Evolutionary conservation across 2,329 filamentous ascomycete genomes (phyloP), one percentile per base, ranked within the genome.

Genomic region (Aspergillus udagawae): DNA sequence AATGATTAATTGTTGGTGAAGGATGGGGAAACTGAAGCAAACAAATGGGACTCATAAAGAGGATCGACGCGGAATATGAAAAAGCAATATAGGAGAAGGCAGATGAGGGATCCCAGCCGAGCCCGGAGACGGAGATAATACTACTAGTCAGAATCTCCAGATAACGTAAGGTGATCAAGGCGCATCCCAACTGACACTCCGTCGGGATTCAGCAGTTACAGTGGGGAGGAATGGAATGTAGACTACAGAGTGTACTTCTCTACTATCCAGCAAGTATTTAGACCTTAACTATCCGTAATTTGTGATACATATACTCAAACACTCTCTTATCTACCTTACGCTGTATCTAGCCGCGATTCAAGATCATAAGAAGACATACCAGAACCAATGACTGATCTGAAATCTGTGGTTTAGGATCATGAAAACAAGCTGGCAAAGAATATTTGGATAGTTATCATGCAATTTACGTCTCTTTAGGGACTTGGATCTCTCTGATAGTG

Each of bases 71-170:
- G 27, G 23, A 47, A 47, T 10, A 47, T 47, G 44, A 47, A 47
- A 47, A 47, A 23, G 44, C 21, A 23, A 47, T 47, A 47, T 27
- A 47, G 44, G 44, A 56, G 25, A 53, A 54, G 52, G 49, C n/a
- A 10, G 48, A 21, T n/a, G 10, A 55, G 48, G 50, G 49, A 62
- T 62, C 56, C 56, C 51, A 58, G 55, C 60, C 62, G 60, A 61
- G 56, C 50, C 59, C 61, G 56, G 59, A 57, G 62, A 53, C 54
- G 54, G 58, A 62, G 53, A 56, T 56, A 56, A 52, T 62, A 25
- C 14, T 17, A 12, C 28, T 29, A 51, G 21, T 47, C 8, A 51
- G 55, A 61, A 61, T 60, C 60, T 56, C 59, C 60, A 61, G 62
- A 63, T 63, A 63, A 64, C 62, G 62, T 61, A 64, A 27, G 12